These are phyloP conservation scores for Haplographium delicatum DNA, from an alignment of 495 filamentous ascomycete species.

Conservation along the genomic window DNA sequence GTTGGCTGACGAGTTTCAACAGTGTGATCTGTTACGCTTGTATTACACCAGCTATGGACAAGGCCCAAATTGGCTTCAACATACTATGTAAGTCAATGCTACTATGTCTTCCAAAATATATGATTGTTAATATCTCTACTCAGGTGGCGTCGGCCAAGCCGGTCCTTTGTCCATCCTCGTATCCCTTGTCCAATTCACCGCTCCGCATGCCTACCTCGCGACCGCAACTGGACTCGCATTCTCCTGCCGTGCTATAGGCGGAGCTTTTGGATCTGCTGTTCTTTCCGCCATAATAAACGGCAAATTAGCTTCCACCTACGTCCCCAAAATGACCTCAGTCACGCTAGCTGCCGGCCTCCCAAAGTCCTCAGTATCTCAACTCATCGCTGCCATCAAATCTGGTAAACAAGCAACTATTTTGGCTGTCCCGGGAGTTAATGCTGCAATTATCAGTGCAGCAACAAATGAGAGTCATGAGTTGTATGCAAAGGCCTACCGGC, in stretches of 20 bases:
- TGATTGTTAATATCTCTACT: neutral
- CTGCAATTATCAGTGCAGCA: slow-evolving; percentile 32
- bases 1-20: neutral
- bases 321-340: slow-evolving; percentile 28
- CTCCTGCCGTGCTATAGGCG: slow-evolving; percentile 47
- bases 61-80: slow-evolving; percentile 41
- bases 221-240: slow-evolving; percentile 50
- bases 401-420: slow-evolving; percentile 20
- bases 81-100: slow-evolving; percentile 27
- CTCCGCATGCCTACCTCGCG: slow-evolving; percentile 47
- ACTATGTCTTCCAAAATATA: too few species aligned
- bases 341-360: slow-evolving; percentile 36
- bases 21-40: slow-evolving; percentile 39
- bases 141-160: slow-evolving; percentile 40
- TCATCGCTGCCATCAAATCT: slow-evolving; percentile 30
- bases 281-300: slow-evolving; percentile 47
- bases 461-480: slow-evolving; percentile 32
- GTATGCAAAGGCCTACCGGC: slow-evolving; percentile 39
- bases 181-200: slow-evolving; percentile 47
- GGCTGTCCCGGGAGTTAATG: slow-evolving; percentile 29
- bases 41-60: slow-evolving; percentile 39
- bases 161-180: slow-evolving; percentile 32
- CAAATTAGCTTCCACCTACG: slow-evolving; percentile 36
- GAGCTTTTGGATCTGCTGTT: slow-evolving; percentile 48
- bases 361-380: slow-evolving; percentile 25